phyloP scores from a whole-genome alignment of 495 filamentous ascomycete genomes.

The Penicillium cataractarum region DNA sequence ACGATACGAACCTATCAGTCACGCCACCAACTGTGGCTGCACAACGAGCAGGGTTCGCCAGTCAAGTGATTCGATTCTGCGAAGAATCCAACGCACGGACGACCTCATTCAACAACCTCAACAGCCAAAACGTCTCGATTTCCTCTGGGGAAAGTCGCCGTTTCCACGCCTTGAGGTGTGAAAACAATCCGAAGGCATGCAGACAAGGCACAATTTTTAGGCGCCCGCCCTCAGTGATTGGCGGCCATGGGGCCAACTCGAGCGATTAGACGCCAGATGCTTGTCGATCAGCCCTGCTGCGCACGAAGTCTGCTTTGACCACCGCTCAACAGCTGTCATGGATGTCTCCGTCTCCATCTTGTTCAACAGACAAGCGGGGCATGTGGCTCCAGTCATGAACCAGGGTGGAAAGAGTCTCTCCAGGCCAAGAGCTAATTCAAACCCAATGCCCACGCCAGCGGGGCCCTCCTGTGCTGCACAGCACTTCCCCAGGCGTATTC shows the following conservation, averaged over 20 bases:
- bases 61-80: slow-evolving; percentile 21
- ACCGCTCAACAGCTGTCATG: slow-evolving; percentile 2
- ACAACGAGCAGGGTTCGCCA: slow-evolving; percentile 17
- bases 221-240: slow-evolving; percentile 28
- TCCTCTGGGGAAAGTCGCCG: not conserved
- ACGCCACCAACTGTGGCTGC: slow-evolving; percentile 22
- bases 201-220: slow-evolving; percentile 23
- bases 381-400: slow-evolving; percentile 14
- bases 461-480: slow-evolving; percentile 26
- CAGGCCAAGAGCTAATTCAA: not conserved
- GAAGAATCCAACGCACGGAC: slow-evolving; percentile 21
- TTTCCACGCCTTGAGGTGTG: not conserved
- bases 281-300: slow-evolving; percentile 21
- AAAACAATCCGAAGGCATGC: not conserved
- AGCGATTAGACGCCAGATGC: slow-evolving; percentile 25
- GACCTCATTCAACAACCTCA: slow-evolving; percentile 5
- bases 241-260: slow-evolving; percentile 19
- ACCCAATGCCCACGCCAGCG: slow-evolving; percentile 27
- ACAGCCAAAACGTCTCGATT: not conserved
- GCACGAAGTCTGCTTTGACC: slow-evolving; percentile 5
- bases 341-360: not conserved
- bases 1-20: not conserved
- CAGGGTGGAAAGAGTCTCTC: slow-evolving; percentile 18
- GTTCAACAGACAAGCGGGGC: not conserved
- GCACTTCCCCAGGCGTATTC: slow-evolving; percentile 9